A percentile compares a stretch with the other conserved stretches of the same genome.
phyloP scores from a whole-genome alignment of 2,329 filamentous ascomycete genomes.

The Fusarium xyrophilum region DNA sequence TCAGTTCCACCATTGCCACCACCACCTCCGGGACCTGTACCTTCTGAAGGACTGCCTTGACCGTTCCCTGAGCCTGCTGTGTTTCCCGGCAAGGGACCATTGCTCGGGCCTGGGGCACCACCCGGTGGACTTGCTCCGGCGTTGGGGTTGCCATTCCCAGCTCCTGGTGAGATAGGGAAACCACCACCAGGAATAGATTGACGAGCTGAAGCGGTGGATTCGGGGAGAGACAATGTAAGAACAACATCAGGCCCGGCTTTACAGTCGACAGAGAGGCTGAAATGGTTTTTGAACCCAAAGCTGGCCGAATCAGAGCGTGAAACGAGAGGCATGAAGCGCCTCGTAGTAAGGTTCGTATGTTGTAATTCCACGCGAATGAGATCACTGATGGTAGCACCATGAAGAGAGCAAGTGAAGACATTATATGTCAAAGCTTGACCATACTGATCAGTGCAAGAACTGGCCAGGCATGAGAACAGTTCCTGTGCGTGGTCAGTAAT shows the following conservation, averaged over 20 bases:
- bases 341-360: constrained; percentile 10
- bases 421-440: constrained; percentile 42
- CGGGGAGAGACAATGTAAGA: constrained; percentile 42
- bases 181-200: background rate
- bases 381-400: constrained; percentile 40
- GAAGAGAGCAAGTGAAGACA: constrained; percentile 39
- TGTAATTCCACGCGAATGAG: constrained; percentile 45
- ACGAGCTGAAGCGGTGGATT: constrained; percentile 15
- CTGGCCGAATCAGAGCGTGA: constrained; percentile 5
- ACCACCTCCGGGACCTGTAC: background rate
- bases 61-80: background rate
- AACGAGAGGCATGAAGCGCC: constrained; percentile 7
- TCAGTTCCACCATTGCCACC: background rate
- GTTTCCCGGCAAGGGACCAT: background rate
- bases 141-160: background rate
- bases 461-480: constrained; percentile 45
- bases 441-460: constrained; percentile 42
- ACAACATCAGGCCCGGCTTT: constrained; percentile 45
- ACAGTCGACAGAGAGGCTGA: constrained; percentile 42
- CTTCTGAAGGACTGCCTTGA: background rate
- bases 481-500: constrained; percentile 37
- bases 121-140: background rate
- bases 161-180: background rate
- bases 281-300: constrained; percentile 29
- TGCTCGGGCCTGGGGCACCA: background rate